phyloP scores from a whole-genome alignment of 2,329 filamentous ascomycete genomes.

The Claviceps humidiphila region DNA sequence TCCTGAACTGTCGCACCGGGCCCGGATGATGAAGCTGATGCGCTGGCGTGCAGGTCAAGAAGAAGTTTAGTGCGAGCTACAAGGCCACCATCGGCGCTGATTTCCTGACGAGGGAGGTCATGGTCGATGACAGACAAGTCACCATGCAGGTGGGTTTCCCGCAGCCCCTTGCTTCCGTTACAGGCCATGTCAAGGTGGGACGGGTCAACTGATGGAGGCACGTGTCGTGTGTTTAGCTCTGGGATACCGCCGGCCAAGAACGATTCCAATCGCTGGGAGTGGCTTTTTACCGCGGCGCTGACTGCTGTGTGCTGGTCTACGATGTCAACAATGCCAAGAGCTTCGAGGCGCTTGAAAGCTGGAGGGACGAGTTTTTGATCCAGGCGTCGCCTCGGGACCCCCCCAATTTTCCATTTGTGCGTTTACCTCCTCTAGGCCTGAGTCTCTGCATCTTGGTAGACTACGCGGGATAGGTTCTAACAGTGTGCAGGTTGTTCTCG shows the following conservation, averaged over 20 bases:
- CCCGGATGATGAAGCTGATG: conserved; percentile 6
- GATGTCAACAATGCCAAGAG: conserved; percentile 99
- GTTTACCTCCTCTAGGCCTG: conserved; percentile 18
- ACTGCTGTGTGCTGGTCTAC: conserved; percentile 96
- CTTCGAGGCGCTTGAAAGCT: conserved; percentile 95
- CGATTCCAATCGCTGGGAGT: conserved; percentile 95
- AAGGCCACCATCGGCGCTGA: conserved; percentile 98
- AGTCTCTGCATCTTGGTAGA: too few relatives aligned
- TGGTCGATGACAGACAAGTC: conserved; percentile 92
- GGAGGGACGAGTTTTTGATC: conserved; percentile 96
- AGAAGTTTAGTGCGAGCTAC: conserved; percentile 99
- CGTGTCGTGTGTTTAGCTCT: conserved; percentile 48
- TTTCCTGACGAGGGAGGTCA: conserved; percentile 94
- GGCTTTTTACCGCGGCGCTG: conserved; percentile 91
- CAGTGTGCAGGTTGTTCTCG: conserved; percentile 63
- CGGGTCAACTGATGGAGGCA: not conserved
- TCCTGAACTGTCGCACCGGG: not conserved
- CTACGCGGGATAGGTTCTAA: conserved; percentile 9
- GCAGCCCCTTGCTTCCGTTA: too few relatives aligned
- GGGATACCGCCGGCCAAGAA: conserved; percentile 96
- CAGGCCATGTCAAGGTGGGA: not conserved
- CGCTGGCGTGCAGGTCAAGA: conserved; percentile 66
- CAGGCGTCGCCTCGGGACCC: conserved; percentile 94
- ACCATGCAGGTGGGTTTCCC: conserved; percentile 76
- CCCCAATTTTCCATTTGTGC: conserved; percentile 92